A percentile compares a stretch with the other conserved stretches of the same genome.
phyloP scores from a whole-genome alignment of 106 monocot genomes.

The Dendrobium nobile region DNA sequence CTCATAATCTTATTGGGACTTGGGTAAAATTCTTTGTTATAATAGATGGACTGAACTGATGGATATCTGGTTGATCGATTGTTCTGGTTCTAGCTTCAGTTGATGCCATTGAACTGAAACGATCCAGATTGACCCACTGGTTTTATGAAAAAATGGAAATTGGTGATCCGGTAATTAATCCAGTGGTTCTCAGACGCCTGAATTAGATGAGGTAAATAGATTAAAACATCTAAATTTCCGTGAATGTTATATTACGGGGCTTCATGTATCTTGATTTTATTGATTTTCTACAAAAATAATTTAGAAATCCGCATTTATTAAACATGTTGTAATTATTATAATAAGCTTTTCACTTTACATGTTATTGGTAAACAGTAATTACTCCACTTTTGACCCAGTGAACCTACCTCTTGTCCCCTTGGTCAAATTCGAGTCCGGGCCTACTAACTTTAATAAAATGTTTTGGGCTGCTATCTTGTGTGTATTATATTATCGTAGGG shows the following conservation, averaged over 20 bases:
- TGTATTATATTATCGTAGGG: background rate
- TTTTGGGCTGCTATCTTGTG: background rate
- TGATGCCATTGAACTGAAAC: background rate
- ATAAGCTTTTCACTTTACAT: background rate
- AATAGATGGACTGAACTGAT: background rate
- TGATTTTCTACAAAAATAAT: background rate
- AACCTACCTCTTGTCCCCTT: background rate
- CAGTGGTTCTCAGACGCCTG: background rate
- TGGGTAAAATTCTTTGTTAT: background rate
- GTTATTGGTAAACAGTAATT: background rate
- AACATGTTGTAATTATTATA: background rate
- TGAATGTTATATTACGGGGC: background rate
- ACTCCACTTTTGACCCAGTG: background rate
- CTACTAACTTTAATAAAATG: background rate
- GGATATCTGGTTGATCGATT: background rate
- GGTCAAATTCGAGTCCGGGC: background rate
- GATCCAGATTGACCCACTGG: background rate
- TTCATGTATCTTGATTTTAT: background rate
- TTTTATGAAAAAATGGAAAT: background rate
- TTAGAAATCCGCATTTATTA: background rate
- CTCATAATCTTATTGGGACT: background rate
- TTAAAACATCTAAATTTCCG: background rate
- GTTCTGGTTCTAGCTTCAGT: background rate
- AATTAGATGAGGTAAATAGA: conserved; percentile 1
- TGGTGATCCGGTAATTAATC: background rate